Base-by-base conservation (phyloP, 179 eudicot species). In the Silene vulgaris region DNA sequence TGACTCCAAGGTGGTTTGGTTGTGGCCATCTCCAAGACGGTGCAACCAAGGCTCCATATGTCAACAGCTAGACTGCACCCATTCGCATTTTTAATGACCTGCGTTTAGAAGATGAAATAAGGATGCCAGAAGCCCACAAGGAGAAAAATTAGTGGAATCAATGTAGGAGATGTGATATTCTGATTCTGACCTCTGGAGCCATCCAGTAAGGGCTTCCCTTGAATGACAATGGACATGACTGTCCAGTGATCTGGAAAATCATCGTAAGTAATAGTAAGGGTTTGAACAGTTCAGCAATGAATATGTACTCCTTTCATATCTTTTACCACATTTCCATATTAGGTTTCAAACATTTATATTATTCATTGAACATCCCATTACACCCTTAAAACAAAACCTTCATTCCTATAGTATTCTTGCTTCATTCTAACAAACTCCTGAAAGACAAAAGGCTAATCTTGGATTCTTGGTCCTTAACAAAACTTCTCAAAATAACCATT, bases 131-230 rank as follows among this genome's bases (percentile, higher is more conserved):
- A 40, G 11, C 48, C 48, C 45, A 56, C 67, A 37, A 45, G 0
- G 14, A 61, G 60, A 14, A 69, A 71, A 50, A 30, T 8, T 3
- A 43, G 9, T 62, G 72, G 71, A 30, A 59, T 45, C 71, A 61
- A 68, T 20, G 17, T n/a, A n/a, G 11, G 70, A 73, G 72, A 63
- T 20, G 23, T 20, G 30, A 52, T 48, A 57, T 19, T 80, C 45
- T 56, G 63, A 26, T 75, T 30, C 88, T 72, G 40, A 93, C 98
- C 98, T 93, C 98, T 59, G 98, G 98, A 72, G 98, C 98, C 98
- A 93, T 91, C 98, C 98, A 93, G 79, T 93, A 90, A 57, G 98
- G 98, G 80, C 98, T 91, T 80, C 97, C 98, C 84, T 91, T 93
- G 72, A 93, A 88, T 68, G 98, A 93, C 81, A 90, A 77, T 56